These are phyloP conservation scores for Wickerhamiella azymoides DNA, from an alignment of 805 yeast species.

Conservation along the genomic window DNA sequence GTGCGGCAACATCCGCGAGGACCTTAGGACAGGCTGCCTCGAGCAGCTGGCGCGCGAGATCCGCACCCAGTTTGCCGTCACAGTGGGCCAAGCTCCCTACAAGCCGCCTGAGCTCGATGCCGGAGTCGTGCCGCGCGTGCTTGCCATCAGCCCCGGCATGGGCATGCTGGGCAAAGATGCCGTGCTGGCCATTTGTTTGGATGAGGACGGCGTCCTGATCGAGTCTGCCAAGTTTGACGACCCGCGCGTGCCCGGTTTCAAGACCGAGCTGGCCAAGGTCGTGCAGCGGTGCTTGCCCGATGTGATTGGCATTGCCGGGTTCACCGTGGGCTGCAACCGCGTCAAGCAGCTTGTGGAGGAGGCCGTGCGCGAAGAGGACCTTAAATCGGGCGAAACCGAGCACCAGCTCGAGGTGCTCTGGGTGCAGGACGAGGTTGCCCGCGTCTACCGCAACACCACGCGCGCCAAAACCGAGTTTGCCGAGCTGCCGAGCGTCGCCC, in stretches of 20 bases:
- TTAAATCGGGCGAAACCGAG: constrained; percentile 22
- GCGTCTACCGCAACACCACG: constrained; percentile 67
- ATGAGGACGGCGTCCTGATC: constrained; percentile 65
- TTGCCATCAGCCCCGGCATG: constrained; percentile 74
- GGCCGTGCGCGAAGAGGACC: constrained; percentile 42
- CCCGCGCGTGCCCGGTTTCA: constrained; percentile 53
- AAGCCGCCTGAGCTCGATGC: constrained; percentile 62
- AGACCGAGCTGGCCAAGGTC: constrained; percentile 43
- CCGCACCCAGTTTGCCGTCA: constrained; percentile 52
- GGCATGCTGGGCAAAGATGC: constrained; percentile 76
- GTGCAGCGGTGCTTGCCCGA: constrained; percentile 65
- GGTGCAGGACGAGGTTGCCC: constrained; percentile 88
- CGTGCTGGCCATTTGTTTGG: constrained; percentile 63
- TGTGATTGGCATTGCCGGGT: constrained; percentile 84
- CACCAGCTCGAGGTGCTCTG: constrained; percentile 50
- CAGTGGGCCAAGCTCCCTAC: constrained; percentile 86
- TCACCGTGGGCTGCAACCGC: constrained; percentile 55
- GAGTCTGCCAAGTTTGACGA: constrained; percentile 69
- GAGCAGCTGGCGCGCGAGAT: constrained; percentile 53
- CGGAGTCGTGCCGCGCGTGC: constrained; percentile 75
- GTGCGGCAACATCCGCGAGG: constrained; percentile 67
- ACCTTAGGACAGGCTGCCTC: constrained; percentile 62
- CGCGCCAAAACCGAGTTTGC: constrained; percentile 69
- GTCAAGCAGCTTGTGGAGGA: constrained; percentile 37
- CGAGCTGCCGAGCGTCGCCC: constrained; percentile 64